Evolutionary conservation across 2,329 filamentous ascomycete species (phyloP), one percentile per base, ranked within the genome.

Genomic region (Alternaria longipes): DNA sequence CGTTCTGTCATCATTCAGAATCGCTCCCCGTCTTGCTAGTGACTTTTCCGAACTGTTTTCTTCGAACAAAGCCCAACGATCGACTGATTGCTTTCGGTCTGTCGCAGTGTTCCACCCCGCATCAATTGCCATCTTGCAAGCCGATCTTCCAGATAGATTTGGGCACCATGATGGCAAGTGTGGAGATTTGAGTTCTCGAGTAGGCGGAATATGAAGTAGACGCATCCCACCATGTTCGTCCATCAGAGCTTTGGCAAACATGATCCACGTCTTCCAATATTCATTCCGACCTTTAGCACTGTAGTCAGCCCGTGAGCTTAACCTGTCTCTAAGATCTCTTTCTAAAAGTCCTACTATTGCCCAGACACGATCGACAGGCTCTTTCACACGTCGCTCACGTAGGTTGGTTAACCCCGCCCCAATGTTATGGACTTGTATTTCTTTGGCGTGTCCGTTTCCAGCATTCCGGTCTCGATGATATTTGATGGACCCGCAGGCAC

Each of bases 21-120:
- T 30, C 3, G 28, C 28, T 11, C 4, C 2, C 8, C 8, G 2
- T 30, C 28, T 12, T 30, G 4, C 8, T 11, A 0, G 11, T 30
- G 11, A 1, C 11, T 30, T 4, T 1, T 30, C 28, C 0, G 0
- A 0, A 4, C 9, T 5, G 4, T 12, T 11, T 3, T 30, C 9
- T 4, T 30, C 8, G 0, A 11, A 12, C 1, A 30, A 30, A 30
- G 28, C 28, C 28, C 28, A 30, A n/a, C n/a, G n/a, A n/a, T n/a
- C n/a, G n/a, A n/a, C n/a, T n/a, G n/a, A n/a, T n/a, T n/a, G n/a
- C n/a, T n/a, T n/a, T n/a, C n/a, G n/a, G n/a, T n/a, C n/a, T n/a
- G n/a, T n/a, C n/a, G n/a, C n/a, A n/a, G n/a, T 0, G 1, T 30
- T 30, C 28, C 28, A 30, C 8, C 0, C 0, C 3, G 2, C 3